Evolutionary conservation across 495 filamentous ascomycete species (phyloP), one percentile per base, ranked within the genome.

Genomic region (Penicillium manginii): DNA sequence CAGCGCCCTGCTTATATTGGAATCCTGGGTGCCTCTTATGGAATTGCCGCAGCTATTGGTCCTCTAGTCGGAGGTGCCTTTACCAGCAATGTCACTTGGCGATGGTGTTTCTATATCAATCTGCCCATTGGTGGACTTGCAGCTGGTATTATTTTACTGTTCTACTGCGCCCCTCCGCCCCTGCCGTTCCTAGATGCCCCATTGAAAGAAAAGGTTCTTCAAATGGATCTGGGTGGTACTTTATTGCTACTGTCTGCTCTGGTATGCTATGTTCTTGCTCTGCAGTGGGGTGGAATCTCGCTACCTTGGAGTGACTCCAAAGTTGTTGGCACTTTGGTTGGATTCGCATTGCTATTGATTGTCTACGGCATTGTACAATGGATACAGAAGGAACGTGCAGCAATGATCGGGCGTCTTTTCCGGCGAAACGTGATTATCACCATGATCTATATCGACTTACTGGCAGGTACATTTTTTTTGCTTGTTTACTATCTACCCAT

Each of bases 1-100:
- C 77, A 79, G 31, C 67, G 84, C 15, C 82, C 84, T 0, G 72
- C 81, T 21, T 83, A 81, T 40, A 78, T 81, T 57, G 79, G 79
- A 7, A 46, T 73, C 1, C 37, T 72, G 4, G 75, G 72, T 0
- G 63, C 73, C 3, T 54, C 83, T 3, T 86, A 85, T 53, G 85
- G 84, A 11, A 69, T 84, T 47, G 75, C 85, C 0, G 84, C 84
- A 7, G 82, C 81, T 63, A 8, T 81, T 2, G 74, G 72, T 0
- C 73, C 75, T 7, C 55, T 77, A 10, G 52, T 77, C 4, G 72
- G 73, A 10, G 72, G 74, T 19, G 60, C 60, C 0, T 65, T 70
- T 48, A 69, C 66, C 4, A 54, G 46, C 4, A 17, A 58, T 37
- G 67, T 68, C 6, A 63, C 63, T 2, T 73, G 65, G 70, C 52